Evolutionary conservation across 306 rosid genomes (phyloP).

Genomic region (Pterocarpus santalinus): DNA sequence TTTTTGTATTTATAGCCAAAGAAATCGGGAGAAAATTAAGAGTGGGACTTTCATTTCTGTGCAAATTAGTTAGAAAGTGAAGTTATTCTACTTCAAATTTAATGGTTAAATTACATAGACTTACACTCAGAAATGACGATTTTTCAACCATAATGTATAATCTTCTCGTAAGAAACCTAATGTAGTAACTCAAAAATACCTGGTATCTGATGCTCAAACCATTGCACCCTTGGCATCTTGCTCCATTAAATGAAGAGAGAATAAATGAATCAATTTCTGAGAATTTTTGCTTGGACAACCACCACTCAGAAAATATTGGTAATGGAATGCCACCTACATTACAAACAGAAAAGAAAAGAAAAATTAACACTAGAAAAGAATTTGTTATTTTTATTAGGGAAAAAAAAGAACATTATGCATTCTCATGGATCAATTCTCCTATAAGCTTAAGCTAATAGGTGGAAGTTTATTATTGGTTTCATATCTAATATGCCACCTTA

Average conservation of each 20-base stretch:
- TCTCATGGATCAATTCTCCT: background rate
- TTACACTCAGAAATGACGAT: background rate
- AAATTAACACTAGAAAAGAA: conserved; percentile 26
- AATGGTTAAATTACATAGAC: conserved; percentile 24
- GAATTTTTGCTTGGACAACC: conserved; percentile 86
- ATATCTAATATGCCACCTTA: background rate
- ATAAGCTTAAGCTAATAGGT: conserved; percentile 29
- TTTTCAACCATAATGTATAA: conserved; percentile 31
- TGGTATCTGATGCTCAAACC: conserved; percentile 94
- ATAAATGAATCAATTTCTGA: conserved; percentile 84
- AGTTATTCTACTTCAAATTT: conserved; percentile 33
- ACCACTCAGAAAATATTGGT: conserved; percentile 96
- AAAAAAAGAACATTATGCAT: conserved; percentile 18
- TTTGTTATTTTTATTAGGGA: conserved; percentile 21
- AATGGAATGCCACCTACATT: conserved; percentile 85
- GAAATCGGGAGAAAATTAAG: background rate
- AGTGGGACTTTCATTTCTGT: conserved; percentile 10
- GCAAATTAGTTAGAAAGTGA: background rate
- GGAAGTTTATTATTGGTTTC: background rate
- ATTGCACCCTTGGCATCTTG: conserved; percentile 73
- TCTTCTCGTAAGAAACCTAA: background rate
- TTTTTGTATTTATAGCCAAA: background rate
- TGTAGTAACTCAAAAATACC: conserved; percentile 59
- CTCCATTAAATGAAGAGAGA: conserved; percentile 78
- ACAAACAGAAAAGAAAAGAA: conserved; percentile 35